A percentile compares a stretch with the other conserved stretches of the same genome.
Conservation (phyloP, 2,329 filamentous ascomycete genomes). For the Trichoderma harzianum region DNA sequence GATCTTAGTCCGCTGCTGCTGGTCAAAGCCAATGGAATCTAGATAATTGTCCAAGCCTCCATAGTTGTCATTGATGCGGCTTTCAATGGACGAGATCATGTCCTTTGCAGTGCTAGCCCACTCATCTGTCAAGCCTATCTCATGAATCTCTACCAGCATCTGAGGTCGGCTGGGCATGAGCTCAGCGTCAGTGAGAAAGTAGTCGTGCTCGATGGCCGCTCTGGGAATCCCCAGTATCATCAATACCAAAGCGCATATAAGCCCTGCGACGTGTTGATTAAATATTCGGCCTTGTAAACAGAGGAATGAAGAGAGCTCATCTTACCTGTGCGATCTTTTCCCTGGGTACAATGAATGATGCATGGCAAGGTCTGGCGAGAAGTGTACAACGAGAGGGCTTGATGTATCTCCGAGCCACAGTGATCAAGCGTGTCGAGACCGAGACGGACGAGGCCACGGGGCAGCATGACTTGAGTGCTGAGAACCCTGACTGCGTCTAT, state of each 20-base stretch:
- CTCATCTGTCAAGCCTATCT: conserved; percentile 68
- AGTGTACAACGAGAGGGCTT: conserved; percentile 32
- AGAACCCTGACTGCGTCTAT: conserved; percentile 68
- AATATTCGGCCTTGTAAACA: too few species aligned
- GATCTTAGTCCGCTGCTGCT: conserved; percentile 40
- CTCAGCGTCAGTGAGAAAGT: conserved; percentile 59
- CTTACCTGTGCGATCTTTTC: conserved; percentile 66
- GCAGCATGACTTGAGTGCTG: conserved; percentile 66
- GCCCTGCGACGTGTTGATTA: conserved; percentile 44
- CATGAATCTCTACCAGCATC: conserved; percentile 63
- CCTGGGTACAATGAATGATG: conserved; percentile 81
- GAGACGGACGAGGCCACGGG: conserved; percentile 67
- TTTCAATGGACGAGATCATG: conserved; percentile 58
- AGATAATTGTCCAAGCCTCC: conserved; percentile 67
- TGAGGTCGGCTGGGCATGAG: conserved; percentile 60
- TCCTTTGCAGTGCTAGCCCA: conserved; percentile 65
- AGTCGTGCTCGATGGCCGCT: conserved; percentile 66
- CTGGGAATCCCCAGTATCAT: conserved; percentile 58
- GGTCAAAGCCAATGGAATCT: conserved; percentile 55
- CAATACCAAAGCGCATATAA: conserved; percentile 66
- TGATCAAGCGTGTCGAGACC: conserved; percentile 66
- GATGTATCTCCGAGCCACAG: conserved; percentile 59
- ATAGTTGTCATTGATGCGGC: conserved; percentile 58
- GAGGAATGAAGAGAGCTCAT: not conserved
- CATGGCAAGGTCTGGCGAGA: conserved; percentile 52